phyloP scores from a whole-genome alignment of 805 yeast genomes.

The Wickerhamiella allomyrinae region DNA sequence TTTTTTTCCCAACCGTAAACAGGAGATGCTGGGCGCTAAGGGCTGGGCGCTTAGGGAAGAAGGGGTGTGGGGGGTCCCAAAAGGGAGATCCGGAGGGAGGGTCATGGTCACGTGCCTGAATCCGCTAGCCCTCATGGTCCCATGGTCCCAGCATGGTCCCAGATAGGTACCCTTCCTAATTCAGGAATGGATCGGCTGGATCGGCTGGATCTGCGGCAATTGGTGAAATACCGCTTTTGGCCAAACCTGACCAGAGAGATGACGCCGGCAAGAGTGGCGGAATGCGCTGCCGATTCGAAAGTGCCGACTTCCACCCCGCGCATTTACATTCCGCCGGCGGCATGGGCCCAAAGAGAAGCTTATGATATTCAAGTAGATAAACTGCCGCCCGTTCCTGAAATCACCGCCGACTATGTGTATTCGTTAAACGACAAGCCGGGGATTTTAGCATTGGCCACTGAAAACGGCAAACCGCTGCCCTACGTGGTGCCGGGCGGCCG shows the following conservation, averaged over 20 bases:
- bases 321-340: conserved; percentile 4
- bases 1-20: no score
- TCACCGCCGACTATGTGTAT: conserved; percentile 62
- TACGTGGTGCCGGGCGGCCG: conserved; percentile 97
- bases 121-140: no score
- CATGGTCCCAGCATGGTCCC: no score
- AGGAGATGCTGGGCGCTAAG: no score
- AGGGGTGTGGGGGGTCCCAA: no score
- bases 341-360: conserved; percentile 22
- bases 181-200: no score
- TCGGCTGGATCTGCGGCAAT: conserved; percentile 5
- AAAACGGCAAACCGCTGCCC: conserved; percentile 51
- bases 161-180: no score
- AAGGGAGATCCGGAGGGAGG: no score
- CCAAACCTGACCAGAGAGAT: conserved; percentile 8
- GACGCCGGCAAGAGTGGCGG: conserved; percentile 6
- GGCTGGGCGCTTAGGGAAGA: no score
- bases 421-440: conserved; percentile 78
- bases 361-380: conserved; percentile 13
- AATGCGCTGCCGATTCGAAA: conserved; percentile 9
- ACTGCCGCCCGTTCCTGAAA: conserved; percentile 38
- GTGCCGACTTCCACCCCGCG: not conserved
- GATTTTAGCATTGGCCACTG: conserved; percentile 55
- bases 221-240: conserved; percentile 10
- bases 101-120: no score